These are phyloP conservation scores for Tolypocladium nubicola DNA, from an alignment of 2,329 filamentous ascomycete genomes.

Conservation along the genomic window DNA sequence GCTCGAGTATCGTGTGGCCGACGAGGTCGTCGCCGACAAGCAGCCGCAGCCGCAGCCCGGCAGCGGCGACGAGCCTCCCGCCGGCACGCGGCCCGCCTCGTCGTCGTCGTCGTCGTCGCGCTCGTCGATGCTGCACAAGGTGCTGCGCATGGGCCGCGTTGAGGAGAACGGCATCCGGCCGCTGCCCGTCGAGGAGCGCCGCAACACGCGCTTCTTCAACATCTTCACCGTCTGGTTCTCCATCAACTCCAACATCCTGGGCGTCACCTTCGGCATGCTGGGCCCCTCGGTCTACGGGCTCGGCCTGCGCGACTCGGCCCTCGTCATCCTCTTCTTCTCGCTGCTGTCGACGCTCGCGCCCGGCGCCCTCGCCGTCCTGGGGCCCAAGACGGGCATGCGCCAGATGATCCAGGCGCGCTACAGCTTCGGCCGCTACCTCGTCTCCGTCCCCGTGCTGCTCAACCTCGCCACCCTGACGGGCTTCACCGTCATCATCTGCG, in stretches of 20 bases:
- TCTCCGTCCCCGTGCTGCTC: conserved; percentile 48
- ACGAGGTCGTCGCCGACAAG: not conserved
- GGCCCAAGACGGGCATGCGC: conserved; percentile 52
- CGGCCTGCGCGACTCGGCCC: conserved; percentile 41
- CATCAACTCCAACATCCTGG: conserved; percentile 36
- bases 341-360: conserved; percentile 42
- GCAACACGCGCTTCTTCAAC: conserved; percentile 27
- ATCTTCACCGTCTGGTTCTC: conserved; percentile 39
- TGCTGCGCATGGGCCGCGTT: conserved; percentile 26
- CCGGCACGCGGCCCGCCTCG: not conserved
- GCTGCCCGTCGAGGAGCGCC: conserved; percentile 29
- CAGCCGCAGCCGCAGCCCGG: not conserved
- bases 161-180: conserved; percentile 34
- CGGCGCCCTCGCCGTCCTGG: conserved; percentile 46
- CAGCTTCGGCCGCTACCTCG: conserved; percentile 48
- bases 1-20: not conserved
- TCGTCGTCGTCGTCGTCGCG: not conserved
- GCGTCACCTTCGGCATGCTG: conserved; percentile 54
- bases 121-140: conserved; percentile 17
- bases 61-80: not conserved
- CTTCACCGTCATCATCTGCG: conserved; percentile 52
- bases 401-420: conserved; percentile 57
- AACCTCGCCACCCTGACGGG: conserved; percentile 53
- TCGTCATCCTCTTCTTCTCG: conserved; percentile 55
- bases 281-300: conserved; percentile 45